Evolutionary conservation across 208 protist genomes (phyloP), one percentile per base, ranked within the genome.

Genomic region (Leishmania arabica): DNA sequence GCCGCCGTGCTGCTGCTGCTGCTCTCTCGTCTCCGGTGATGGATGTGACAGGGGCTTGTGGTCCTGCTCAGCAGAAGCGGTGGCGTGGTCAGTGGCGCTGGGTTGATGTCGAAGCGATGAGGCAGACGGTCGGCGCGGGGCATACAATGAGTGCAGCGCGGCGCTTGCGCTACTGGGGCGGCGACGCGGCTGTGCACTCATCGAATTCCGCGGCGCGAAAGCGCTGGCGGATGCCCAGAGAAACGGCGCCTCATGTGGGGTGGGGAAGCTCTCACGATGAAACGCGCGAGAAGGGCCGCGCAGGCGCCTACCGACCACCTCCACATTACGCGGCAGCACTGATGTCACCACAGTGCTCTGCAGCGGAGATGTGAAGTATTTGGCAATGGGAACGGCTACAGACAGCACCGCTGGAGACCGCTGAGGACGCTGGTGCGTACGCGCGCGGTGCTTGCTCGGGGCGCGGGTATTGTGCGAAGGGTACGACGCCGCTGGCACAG

Each of bases 331-430:
- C 45, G 90, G 92, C 58, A 95, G 81, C 71, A 91, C 73, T 11
- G 90, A 94, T 7, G 90, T 95, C 31, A 95, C 92, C 15, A 95
- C 84, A 53, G 83, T 88, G 81, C 84, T 89, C n/a, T 86, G 79
- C 69, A 84, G 76, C 34, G 60, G 82, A 5, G 78, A 77, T 27
- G 76, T 34, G 49, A 79, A 56, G 47, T 24, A 51, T 51, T n/a
- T 47, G 9, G 60, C 64, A 19, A 71, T 47, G 42, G 76, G 74
- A 15, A 66, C 72, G 17, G 72, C 42, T 53, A 27, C 69, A 11
- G 69, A 73, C 19, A 73, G 15, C 69, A 17, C 42, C 47, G 21
- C 45, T 73, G 51, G 11, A 13, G 56, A 31, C 75, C 8, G 60
- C 42, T 53, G 42, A 47, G n/a, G 76, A 49, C 62, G 75, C 42